A percentile compares a stretch with the other conserved stretches of the same genome.
These are phyloP conservation scores for Penicillium ucsense DNA, from an alignment of 495 filamentous ascomycete species.

Conservation along the genomic window DNA sequence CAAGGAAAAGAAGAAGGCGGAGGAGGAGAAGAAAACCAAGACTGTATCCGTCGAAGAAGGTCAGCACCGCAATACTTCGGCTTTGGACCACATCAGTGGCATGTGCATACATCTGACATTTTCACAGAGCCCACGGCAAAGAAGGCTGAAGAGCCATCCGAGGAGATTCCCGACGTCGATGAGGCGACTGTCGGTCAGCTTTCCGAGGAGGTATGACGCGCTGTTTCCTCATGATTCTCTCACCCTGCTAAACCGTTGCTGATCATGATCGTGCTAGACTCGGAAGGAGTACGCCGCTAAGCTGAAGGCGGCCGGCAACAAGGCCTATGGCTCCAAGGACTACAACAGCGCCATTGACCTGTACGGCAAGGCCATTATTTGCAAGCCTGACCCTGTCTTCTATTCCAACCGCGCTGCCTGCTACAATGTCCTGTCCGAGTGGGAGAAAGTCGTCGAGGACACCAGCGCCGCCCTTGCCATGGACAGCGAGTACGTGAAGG, in stretches of 20 bases:
- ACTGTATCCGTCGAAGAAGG: conserved; percentile 33
- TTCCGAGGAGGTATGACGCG: conserved; percentile 49
- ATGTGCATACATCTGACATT: conserved; percentile 12
- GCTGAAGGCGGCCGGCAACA: conserved; percentile 92
- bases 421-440: conserved; percentile 83
- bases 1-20: conserved; percentile 56
- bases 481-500: conserved; percentile 94
- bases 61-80: conserved; percentile 11
- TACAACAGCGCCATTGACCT: conserved; percentile 86
- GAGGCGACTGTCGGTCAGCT: conserved; percentile 64
- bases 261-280: conserved; percentile 17
- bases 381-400: conserved; percentile 95
- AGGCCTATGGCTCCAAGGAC: conserved; percentile 87
- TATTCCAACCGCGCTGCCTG: conserved; percentile 98
- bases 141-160: conserved; percentile 53
- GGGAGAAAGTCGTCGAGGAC: conserved; percentile 95
- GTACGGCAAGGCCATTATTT: conserved; percentile 90
- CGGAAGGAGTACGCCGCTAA: conserved; percentile 77
- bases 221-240: not conserved
- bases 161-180: conserved; percentile 78
- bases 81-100: not conserved
- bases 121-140: conserved; percentile 32
- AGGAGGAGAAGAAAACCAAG: conserved; percentile 55
- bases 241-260: not conserved
- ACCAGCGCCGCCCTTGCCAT: conserved; percentile 88